Evolutionary conservation across 345 rosid species (phyloP).

Genomic region (Boechera divaricarpa): DNA sequence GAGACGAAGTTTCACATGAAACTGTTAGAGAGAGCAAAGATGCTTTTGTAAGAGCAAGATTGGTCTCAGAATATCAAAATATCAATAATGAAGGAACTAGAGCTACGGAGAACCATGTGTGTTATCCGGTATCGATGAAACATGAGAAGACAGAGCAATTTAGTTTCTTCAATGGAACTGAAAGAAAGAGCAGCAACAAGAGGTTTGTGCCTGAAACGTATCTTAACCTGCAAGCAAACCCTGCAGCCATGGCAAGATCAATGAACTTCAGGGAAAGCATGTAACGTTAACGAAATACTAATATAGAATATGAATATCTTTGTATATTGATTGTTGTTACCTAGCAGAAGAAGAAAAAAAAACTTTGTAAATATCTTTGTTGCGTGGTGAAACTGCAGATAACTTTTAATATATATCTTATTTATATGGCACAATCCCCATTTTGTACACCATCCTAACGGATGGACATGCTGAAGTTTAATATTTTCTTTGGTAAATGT

Average conservation of each 20-base stretch:
- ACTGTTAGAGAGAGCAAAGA: constrained; percentile 12
- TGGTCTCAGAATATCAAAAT: constrained; percentile 8
- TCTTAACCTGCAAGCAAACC: constrained; percentile 63
- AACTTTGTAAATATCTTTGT: background rate
- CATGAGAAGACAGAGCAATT: constrained; percentile 49
- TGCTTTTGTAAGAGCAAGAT: constrained; percentile 18
- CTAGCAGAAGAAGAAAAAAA: constrained; percentile 11
- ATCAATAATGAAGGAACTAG: constrained; percentile 16
- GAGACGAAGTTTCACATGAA: constrained; percentile 48
- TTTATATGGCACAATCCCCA: constrained; percentile 5
- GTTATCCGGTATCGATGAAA: constrained; percentile 42
- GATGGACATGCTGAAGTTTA: constrained; percentile 8
- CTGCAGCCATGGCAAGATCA: constrained; percentile 76
- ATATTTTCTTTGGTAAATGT: constrained; percentile 15
- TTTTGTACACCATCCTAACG: constrained; percentile 14
- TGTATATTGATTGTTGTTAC: constrained; percentile 33
- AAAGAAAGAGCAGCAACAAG: constrained; percentile 39
- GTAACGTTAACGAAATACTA: constrained; percentile 22
- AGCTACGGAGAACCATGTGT: constrained; percentile 32
- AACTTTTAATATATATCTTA: constrained; percentile 11
- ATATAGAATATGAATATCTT: background rate
- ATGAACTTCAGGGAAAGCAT: constrained; percentile 65
- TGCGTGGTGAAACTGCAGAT: constrained; percentile 26
- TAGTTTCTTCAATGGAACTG: constrained; percentile 47
- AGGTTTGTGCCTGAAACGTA: constrained; percentile 42